Evolutionary conservation across 768 basidiomycete genomes (phyloP).

Genomic region (Psilocybe tampanensis): DNA sequence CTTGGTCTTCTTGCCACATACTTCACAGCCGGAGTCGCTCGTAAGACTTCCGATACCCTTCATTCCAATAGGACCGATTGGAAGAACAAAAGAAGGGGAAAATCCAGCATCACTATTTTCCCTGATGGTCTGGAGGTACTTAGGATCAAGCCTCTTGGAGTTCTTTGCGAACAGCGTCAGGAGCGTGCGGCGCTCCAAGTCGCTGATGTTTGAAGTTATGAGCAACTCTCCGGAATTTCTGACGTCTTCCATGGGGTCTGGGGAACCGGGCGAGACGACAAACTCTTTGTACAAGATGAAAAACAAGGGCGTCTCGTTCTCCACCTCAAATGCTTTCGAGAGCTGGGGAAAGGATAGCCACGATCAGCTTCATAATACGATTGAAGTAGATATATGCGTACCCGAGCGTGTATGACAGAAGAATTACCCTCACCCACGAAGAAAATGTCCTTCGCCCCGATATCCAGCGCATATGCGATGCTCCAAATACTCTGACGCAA

Average conservation of each 20-base stretch:
- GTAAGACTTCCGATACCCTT: constrained; percentile 38
- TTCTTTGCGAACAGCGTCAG: constrained; percentile 35
- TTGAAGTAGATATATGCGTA: constrained; percentile 9
- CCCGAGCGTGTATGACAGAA: constrained; percentile 28
- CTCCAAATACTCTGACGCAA: constrained; percentile 29
- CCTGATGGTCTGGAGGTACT: constrained; percentile 2
- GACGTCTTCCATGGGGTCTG: not conserved
- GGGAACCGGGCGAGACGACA: constrained; percentile 6
- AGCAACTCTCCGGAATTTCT: constrained; percentile 2
- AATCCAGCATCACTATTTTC: constrained; percentile 20
- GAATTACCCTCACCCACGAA: constrained; percentile 20
- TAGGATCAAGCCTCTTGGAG: constrained; percentile 28
- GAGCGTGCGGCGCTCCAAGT: constrained; percentile 37
- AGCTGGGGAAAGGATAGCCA: constrained; percentile 17
- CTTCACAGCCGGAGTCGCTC: constrained; percentile 36
- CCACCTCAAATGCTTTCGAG: constrained; percentile 21
- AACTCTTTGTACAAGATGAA: constrained; percentile 28
- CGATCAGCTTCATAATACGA: not conserved
- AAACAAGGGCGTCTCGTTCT: constrained; percentile 27
- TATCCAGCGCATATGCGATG: constrained; percentile 23
- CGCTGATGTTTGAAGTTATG: constrained; percentile 19
- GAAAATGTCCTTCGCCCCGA: constrained; percentile 19
- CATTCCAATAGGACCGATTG: constrained; percentile 36
- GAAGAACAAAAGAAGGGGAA: constrained; percentile 37
- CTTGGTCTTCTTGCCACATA: constrained; percentile 38